These are phyloP conservation scores for Brasilioporus rufonigricans DNA, from an alignment of 768 basidiomycete genomes.

Conservation along the genomic window DNA sequence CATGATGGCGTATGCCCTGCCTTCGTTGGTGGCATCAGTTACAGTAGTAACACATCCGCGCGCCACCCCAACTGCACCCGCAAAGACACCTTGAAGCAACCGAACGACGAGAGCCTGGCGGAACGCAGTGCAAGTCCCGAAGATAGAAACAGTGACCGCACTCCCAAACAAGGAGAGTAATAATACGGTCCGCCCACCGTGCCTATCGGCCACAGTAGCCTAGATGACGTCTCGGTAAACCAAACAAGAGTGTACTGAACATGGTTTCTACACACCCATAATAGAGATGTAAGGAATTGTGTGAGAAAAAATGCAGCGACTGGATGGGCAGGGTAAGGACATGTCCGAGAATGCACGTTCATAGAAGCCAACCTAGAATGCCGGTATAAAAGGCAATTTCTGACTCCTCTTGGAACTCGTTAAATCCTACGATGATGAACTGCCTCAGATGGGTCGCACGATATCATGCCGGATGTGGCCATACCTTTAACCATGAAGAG, in stretches of 20 bases:
- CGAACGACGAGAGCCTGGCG: slow-evolving; percentile 82
- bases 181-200: slow-evolving; percentile 83
- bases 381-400: slow-evolving; percentile 90
- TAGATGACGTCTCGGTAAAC: slow-evolving; percentile 23
- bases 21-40: slow-evolving; percentile 91
- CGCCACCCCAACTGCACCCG: slow-evolving; percentile 93
- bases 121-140: slow-evolving; percentile 73
- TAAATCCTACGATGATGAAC: slow-evolving; percentile 50
- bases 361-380: slow-evolving; percentile 57
- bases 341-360: slow-evolving; percentile 10
- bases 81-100: slow-evolving; percentile 89
- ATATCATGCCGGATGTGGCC: slow-evolving; percentile 12
- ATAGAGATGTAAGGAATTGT: slow-evolving; percentile 90
- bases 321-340: slow-evolving; percentile 26
- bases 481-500: slow-evolving; percentile 92
- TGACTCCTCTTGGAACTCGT: slow-evolving; percentile 71
- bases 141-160: slow-evolving; percentile 71
- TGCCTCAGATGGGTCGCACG: slow-evolving; percentile 9
- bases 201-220: slow-evolving; percentile 93
- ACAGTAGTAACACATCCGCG: slow-evolving; percentile 83
- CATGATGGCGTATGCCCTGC: slow-evolving; percentile 89
- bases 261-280: slow-evolving; percentile 63
- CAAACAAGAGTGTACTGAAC: too few species aligned
- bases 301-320: slow-evolving; percentile 90
- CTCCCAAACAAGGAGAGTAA: slow-evolving; percentile 84